Percentiles rank a stretch among this genome's conserved stretches.
Conservation (phyloP, 495 filamentous ascomycete species). For the Niebla homalea region DNA sequence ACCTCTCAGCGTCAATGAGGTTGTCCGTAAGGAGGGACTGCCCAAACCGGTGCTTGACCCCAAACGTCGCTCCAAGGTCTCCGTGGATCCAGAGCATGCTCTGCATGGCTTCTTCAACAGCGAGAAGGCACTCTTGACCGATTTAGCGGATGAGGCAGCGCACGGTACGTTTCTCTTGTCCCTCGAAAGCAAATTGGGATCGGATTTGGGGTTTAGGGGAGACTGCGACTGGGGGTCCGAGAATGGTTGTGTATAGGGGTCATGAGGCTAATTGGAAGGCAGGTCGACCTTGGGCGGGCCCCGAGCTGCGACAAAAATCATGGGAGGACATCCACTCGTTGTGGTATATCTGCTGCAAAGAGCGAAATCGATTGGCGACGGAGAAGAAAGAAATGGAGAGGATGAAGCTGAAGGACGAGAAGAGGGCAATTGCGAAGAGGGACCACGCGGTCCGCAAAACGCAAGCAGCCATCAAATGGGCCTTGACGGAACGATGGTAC, state of each 20-base stretch:
- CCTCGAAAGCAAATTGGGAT: background rate
- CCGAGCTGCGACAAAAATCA: slow-evolving; percentile 74
- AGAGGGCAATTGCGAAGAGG: slow-evolving; percentile 39
- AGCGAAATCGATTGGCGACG: slow-evolving; percentile 83
- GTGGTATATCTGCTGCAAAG: slow-evolving; percentile 92
- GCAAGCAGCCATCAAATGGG: slow-evolving; percentile 66
- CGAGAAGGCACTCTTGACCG: slow-evolving; percentile 46
- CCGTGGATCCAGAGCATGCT: slow-evolving; percentile 62
- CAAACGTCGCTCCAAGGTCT: slow-evolving; percentile 33
- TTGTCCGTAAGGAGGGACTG: slow-evolving; percentile 46
- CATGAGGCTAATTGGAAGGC: slow-evolving; percentile 6
- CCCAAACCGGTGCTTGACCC: slow-evolving; percentile 55
- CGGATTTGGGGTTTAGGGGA: background rate
- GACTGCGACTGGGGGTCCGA: background rate
- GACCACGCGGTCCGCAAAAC: slow-evolving; percentile 40
- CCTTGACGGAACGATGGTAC: slow-evolving; percentile 78
- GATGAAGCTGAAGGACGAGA: slow-evolving; percentile 47
- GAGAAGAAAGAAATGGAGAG: slow-evolving; percentile 56
- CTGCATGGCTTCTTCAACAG: slow-evolving; percentile 87
- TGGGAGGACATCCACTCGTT: slow-evolving; percentile 88
- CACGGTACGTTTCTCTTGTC: slow-evolving; percentile 40
- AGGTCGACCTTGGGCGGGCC: slow-evolving; percentile 74
- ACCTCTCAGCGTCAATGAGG: slow-evolving; percentile 39
- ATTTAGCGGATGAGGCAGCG: slow-evolving; percentile 50
- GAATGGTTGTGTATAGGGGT: background rate